phyloP scores from a whole-genome alignment of 2,329 filamentous ascomycete species.

The Malbranchea cinnamomea region DNA sequence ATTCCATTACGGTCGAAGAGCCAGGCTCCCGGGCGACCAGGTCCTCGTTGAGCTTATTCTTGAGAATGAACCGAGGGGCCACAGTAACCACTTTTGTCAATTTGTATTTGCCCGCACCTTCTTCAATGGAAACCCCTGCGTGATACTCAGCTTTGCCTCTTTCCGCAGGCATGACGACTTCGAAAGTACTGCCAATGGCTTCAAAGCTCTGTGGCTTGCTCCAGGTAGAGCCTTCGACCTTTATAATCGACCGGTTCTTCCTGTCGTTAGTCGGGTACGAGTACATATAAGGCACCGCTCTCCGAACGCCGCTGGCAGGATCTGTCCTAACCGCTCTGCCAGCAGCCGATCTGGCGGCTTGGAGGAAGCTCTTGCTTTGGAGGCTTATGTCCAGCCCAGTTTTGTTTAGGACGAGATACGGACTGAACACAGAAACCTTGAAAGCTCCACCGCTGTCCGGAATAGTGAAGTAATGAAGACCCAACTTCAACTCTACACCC shows the following conservation, averaged over 20 bases:
- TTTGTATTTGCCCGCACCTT: conserved; percentile 95
- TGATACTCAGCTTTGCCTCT: conserved; percentile 69
- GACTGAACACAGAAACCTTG: conserved; percentile 86
- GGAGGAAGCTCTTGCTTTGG: conserved; percentile 76
- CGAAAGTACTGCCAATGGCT: conserved; percentile 83
- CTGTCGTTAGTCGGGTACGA: conserved; percentile 80
- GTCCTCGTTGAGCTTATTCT: conserved; percentile 82
- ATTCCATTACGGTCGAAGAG: conserved; percentile 66
- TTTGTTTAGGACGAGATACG: conserved; percentile 90
- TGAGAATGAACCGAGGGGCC: conserved; percentile 79
- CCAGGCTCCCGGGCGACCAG: conserved; percentile 83
- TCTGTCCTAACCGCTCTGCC: conserved; percentile 54
- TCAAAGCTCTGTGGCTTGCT: conserved; percentile 97
- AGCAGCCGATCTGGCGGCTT: conserved; percentile 67
- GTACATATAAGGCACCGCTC: conserved; percentile 87
- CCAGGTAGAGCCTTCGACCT: conserved; percentile 82
- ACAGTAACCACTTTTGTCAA: conserved; percentile 91
- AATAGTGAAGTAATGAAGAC: conserved; percentile 78
- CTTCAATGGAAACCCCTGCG: conserved; percentile 71
- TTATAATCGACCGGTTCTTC: conserved; percentile 77
- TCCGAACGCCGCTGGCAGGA: conserved; percentile 41
- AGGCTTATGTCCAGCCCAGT: conserved; percentile 81
- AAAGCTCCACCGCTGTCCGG: conserved; percentile 91
- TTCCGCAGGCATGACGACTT: conserved; percentile 65
- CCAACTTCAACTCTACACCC: conserved; percentile 63